Percentiles rank a stretch among this genome's conserved stretches.
Evolutionary conservation across 345 rosid species (phyloP).

Genomic region (Moricandia arvensis): DNA sequence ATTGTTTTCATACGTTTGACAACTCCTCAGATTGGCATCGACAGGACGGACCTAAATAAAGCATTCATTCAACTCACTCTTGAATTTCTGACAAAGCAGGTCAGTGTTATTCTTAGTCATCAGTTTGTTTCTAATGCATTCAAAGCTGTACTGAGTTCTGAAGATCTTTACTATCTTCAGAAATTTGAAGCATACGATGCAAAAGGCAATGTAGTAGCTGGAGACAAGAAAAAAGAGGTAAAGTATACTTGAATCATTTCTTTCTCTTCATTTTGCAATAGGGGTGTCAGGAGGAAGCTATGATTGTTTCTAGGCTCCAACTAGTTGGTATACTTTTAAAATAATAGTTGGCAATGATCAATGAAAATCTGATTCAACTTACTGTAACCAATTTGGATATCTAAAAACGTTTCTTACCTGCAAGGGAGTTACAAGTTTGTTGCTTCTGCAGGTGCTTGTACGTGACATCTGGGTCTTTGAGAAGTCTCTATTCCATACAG

Average conservation of each 20-base stretch:
- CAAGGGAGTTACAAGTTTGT: background rate
- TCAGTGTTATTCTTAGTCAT: constrained; percentile 28
- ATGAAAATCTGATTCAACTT: too few relatives aligned
- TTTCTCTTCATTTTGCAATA: background rate
- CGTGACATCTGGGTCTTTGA: constrained; percentile 94
- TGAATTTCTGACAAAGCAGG: constrained; percentile 89
- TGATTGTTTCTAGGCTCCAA: background rate
- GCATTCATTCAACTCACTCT: constrained; percentile 81
- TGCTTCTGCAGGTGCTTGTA: constrained; percentile 65
- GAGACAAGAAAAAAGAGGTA: constrained; percentile 87
- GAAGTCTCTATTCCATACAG: constrained; percentile 86
- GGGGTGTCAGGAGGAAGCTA: background rate
- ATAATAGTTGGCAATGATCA: background rate
- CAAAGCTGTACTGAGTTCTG: constrained; percentile 8
- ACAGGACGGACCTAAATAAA: constrained; percentile 64
- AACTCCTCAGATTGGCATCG: constrained; percentile 75
- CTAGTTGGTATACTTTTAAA: background rate
- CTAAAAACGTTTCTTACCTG: background rate
- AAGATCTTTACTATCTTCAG: constrained; percentile 45
- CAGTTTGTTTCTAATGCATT: constrained; percentile 3
- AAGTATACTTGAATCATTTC: background rate
- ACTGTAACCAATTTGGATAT: background rate
- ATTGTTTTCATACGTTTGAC: constrained; percentile 10
- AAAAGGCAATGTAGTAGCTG: constrained; percentile 70
- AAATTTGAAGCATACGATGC: constrained; percentile 93